Base-by-base conservation (phyloP, 2,329 filamentous ascomycete genomes). In the Xylariaceae sp. region DNA sequence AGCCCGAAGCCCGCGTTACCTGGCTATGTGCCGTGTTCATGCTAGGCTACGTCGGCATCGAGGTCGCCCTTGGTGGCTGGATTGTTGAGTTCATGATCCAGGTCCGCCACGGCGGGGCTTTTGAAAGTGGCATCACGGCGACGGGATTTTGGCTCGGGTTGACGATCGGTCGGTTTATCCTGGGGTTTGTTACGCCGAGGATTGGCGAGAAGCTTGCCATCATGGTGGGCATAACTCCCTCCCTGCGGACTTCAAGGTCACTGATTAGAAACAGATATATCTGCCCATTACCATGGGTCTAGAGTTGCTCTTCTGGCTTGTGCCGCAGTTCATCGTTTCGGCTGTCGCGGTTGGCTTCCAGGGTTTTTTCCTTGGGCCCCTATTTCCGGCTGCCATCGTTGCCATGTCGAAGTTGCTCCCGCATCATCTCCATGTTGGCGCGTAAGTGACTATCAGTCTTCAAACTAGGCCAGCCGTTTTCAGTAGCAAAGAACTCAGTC, bases 111-210 rank as follows among this genome's bases (percentile, higher is more conserved):
- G 88, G 85, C 0, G 80, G 76, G 2, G 74, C 83, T 0, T 92
- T 92, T 65, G 82, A 84, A 0, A 85, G 85, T 30, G 89, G 89
- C 8, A 88, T 93, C 79, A 85, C 85, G 0, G 86, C 87, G 0
- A 91, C 88, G 1, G 89, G 89, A 0, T 93, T 92, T 73, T 94
- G 90, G 90, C 80, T 90, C 17, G 90, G 90, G 0, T 80, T 94
- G 62, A 90, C 89, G 0, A 74, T 90, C 1, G 90, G 90, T 0
- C 78, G 90, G 2, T 75, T 91, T 2, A 71, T 88, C 0, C 74
- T 94, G 3, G 88, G 88, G 0, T 92, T 93, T 64, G 78, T 92
- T 0, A 93, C 89, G 0, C 85, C 87, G 0, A 74, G 78, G 1
- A 75, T 91, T 10, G 89, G 89, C 0, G 88, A 92, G 74, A 89